Percentiles rank a stretch among this genome's conserved stretches.
phyloP scores from a whole-genome alignment of 2,329 filamentous ascomycete species.

The Cryphonectria nitschkei region DNA sequence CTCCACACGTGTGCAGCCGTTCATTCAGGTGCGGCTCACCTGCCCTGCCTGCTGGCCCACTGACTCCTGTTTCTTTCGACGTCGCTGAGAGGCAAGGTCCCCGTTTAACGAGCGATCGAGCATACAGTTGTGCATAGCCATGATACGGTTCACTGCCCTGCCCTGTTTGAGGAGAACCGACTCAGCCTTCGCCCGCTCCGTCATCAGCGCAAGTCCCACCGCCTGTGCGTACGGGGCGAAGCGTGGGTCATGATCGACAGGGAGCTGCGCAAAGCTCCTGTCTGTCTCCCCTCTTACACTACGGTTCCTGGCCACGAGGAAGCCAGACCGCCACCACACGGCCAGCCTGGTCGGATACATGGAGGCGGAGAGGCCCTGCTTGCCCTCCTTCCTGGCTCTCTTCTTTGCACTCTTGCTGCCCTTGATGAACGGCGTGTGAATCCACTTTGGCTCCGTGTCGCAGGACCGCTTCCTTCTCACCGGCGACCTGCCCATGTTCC shows the following conservation, averaged over 20 bases:
- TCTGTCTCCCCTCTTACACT: no score
- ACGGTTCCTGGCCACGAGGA: neutral
- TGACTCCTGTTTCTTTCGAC: neutral
- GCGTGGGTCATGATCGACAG: neutral
- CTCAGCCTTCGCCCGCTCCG: neutral
- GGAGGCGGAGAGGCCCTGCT: neutral
- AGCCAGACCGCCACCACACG: neutral
- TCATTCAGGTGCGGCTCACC: no score
- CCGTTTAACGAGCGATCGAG: neutral
- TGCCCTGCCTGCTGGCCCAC: neutral
- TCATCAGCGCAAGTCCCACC: neutral
- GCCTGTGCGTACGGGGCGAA: neutral
- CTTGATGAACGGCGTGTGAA: neutral
- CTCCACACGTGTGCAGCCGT: no score
- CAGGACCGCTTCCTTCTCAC: neutral
- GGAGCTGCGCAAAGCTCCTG: neutral
- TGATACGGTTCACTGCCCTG: neutral
- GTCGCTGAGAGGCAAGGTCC: neutral
- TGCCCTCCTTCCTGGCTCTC: neutral
- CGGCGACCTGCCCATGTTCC: neutral
- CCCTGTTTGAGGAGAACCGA: neutral
- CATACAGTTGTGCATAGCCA: neutral
- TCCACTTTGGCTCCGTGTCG: neutral
- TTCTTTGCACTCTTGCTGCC: neutral
- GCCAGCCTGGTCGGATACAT: neutral